Conservation (phyloP, 2,329 filamentous ascomycete genomes). For the Pseudogymnoascus sp. region DNA sequence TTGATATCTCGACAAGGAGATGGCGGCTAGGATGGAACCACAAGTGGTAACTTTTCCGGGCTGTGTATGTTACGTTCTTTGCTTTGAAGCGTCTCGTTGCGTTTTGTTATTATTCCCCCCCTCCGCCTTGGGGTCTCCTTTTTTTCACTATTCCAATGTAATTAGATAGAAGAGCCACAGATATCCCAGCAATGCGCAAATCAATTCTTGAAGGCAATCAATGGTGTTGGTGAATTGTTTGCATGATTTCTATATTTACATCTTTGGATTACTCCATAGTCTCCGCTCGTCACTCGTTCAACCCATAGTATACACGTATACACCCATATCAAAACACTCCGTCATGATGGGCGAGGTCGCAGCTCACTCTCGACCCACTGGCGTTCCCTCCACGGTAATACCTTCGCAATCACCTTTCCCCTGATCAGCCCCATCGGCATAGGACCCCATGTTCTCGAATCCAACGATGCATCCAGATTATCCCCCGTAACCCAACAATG, state of each 20-base stretch:
- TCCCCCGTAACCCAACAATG: slow-evolving; percentile 91
- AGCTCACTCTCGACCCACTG: slow-evolving; percentile 45
- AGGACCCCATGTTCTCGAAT: slow-evolving; percentile 82
- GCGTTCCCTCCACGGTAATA: slow-evolving; percentile 46
- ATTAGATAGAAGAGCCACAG: slow-evolving; percentile 28
- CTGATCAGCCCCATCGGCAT: slow-evolving; percentile 77
- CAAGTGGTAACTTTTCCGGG: slow-evolving; percentile 18
- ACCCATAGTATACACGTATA: not conserved
- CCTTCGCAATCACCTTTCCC: slow-evolving; percentile 68
- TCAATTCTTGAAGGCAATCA: not conserved
- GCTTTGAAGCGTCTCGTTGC: slow-evolving; percentile 25
- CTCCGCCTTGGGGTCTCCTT: slow-evolving; percentile 13
- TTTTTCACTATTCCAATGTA: slow-evolving; percentile 30
- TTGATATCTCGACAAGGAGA: slow-evolving; percentile 14
- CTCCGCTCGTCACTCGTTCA: not conserved
- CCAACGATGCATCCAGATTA: slow-evolving; percentile 75
- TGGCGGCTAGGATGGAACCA: slow-evolving; percentile 17
- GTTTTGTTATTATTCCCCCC: slow-evolving; percentile 26
- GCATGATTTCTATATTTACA: slow-evolving; percentile 30
- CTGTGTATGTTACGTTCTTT: slow-evolving; percentile 19
- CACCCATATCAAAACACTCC: not conserved
- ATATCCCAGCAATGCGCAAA: slow-evolving; percentile 14
- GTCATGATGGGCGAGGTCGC: slow-evolving; percentile 18
- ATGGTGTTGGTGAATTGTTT: not conserved
- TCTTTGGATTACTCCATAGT: not conserved